Conservation (phyloP, 257 asterid genomes). For the Solanum raphanifolium region DNA sequence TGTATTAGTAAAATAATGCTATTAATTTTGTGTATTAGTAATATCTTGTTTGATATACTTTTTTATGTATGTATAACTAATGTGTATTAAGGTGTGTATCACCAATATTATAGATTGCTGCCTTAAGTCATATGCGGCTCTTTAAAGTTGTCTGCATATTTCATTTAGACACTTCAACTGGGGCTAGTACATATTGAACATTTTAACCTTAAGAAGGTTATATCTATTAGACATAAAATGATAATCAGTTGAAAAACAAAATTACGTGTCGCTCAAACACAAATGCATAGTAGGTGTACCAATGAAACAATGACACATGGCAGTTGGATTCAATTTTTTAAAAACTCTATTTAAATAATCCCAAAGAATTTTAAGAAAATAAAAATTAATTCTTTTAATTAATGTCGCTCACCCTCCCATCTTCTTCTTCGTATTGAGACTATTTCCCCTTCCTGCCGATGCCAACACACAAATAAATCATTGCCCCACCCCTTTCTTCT, state of each 20-base stretch:
- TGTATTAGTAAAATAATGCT: not conserved
- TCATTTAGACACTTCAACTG: too few relatives aligned
- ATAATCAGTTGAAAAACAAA: too few relatives aligned
- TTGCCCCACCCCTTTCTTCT: not conserved
- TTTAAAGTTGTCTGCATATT: too few relatives aligned
- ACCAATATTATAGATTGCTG: too few relatives aligned
- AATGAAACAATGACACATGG: not conserved
- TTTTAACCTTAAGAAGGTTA: too few relatives aligned
- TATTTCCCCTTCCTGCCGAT: not conserved
- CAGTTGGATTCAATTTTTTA: not conserved
- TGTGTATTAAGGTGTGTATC: too few relatives aligned
- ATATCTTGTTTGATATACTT: not conserved
- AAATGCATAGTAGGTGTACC: not conserved
- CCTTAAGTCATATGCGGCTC: too few relatives aligned
- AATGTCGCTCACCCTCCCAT: not conserved
- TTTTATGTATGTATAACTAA: too few relatives aligned
- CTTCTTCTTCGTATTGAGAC: not conserved
- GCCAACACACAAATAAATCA: not conserved
- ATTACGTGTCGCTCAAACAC: not conserved
- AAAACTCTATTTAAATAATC: not conserved
- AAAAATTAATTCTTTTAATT: too few relatives aligned
- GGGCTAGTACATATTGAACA: too few relatives aligned
- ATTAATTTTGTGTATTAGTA: not conserved
- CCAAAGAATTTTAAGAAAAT: not conserved
- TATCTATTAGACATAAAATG: too few relatives aligned